These are phyloP conservation scores for Trichophaea hybrida DNA, from an alignment of 2,329 filamentous ascomycete species.

Conservation along the genomic window DNA sequence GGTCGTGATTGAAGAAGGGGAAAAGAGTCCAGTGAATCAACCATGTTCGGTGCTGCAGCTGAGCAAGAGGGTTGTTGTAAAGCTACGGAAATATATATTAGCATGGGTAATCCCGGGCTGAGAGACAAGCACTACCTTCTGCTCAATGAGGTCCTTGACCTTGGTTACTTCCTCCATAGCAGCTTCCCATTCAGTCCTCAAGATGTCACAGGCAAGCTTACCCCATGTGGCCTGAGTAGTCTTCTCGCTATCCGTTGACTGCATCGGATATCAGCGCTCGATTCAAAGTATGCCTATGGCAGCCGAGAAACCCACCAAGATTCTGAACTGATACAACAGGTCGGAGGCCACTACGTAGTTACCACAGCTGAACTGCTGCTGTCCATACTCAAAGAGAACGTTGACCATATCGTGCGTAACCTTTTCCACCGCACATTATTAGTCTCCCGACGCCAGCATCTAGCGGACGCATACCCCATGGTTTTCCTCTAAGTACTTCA, in stretches of 20 bases:
- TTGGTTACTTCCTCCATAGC: constrained; percentile 83
- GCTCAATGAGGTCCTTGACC: constrained; percentile 78
- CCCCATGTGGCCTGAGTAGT: constrained; percentile 93
- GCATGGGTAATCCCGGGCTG: neutral
- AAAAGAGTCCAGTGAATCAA: constrained; percentile 97
- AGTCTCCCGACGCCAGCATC: neutral
- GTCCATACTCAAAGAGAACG: constrained; percentile 85
- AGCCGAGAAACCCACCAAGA: constrained; percentile 41
- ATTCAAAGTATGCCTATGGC: neutral
- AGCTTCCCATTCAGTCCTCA: constrained; percentile 87
- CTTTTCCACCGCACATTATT: constrained; percentile 31
- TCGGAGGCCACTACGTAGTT: constrained; percentile 84
- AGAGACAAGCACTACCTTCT: constrained; percentile 14
- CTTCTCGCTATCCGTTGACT: constrained; percentile 94
- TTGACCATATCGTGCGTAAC: constrained; percentile 92
- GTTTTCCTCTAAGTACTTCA: constrained; percentile 94
- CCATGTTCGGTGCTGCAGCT: constrained; percentile 93
- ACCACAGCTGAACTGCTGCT: constrained; percentile 96
- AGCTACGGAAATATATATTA: constrained; percentile 46
- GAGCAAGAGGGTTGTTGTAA: constrained; percentile 89
- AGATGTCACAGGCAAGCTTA: constrained; percentile 90
- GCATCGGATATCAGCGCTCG: constrained; percentile 19
- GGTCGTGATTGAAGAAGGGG: constrained; percentile 83
- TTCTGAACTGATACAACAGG: constrained; percentile 91
- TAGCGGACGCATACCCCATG: constrained; percentile 51